A percentile compares a stretch with the other conserved stretches of the same genome.
phyloP scores from a whole-genome alignment of 179 eudicot species.

The Monotropa hypopitys region DNA sequence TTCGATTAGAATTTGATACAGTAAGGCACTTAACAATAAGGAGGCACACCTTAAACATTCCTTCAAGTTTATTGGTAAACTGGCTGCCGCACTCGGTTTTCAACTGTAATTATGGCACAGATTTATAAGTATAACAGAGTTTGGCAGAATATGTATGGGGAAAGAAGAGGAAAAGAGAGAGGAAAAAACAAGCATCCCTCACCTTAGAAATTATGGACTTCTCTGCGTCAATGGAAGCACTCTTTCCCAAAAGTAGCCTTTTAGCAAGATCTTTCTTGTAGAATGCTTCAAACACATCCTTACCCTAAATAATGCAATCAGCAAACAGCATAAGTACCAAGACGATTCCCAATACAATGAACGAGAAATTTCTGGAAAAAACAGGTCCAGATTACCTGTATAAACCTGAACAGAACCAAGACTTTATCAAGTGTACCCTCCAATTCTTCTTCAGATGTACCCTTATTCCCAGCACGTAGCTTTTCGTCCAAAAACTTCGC shows the following conservation, averaged over 20 bases:
- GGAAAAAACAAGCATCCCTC: background rate
- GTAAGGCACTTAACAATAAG: background rate
- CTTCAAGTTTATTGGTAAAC: conserved; percentile 96
- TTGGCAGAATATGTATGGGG: no score
- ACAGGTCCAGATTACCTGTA: conserved; percentile 59
- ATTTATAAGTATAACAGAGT: no score
- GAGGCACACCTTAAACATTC: conserved; percentile 87
- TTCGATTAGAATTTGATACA: background rate
- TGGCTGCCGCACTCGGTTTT: conserved; percentile 99
- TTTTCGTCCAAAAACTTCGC: conserved; percentile 95
- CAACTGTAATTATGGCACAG: no score
- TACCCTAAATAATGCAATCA: conserved; percentile 61
- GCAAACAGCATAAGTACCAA: no score
- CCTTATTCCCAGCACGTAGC: conserved; percentile 99
- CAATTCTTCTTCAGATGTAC: conserved; percentile 96
- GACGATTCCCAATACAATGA: no score
- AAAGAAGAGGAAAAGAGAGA: no score
- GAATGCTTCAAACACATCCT: conserved; percentile 99
- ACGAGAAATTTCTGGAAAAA: no score
- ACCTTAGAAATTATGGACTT: conserved; percentile 99
- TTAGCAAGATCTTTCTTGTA: conserved; percentile 98
- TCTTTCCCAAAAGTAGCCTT: conserved; percentile 87
- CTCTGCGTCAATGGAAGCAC: conserved; percentile 98
- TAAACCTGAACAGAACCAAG: conserved; percentile 80
- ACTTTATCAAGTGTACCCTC: conserved; percentile 97